Evolutionary conservation across 2,329 filamentous ascomycete species (phyloP).

Genomic region (Botrytis tulipae): DNA sequence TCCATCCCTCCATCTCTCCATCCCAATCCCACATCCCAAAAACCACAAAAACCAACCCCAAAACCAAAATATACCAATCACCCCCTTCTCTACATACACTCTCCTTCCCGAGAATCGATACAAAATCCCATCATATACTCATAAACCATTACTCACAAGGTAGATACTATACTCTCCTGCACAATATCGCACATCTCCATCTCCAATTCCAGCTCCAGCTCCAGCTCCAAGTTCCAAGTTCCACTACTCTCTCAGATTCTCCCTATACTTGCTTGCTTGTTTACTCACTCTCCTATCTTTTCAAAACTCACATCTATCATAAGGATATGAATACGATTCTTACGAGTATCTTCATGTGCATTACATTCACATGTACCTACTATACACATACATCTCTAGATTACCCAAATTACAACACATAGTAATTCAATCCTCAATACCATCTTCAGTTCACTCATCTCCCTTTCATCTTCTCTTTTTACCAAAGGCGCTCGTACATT

Average conservation of each 20-base stretch:
- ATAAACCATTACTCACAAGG: not conserved
- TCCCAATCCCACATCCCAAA: not conserved
- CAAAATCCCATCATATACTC: not conserved
- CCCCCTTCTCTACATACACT: not conserved
- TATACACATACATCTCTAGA: not conserved
- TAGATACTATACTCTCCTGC: not conserved
- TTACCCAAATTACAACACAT: not conserved
- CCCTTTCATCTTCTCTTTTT: too few species aligned
- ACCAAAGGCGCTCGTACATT: fast-evolving
- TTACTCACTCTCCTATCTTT: not conserved
- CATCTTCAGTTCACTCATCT: too few species aligned
- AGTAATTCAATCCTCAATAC: too few species aligned
- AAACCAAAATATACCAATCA: fast-evolving
- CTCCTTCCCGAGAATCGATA: not conserved
- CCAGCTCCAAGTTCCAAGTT: not conserved
- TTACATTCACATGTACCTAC: not conserved
- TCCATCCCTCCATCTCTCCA: too few species aligned
- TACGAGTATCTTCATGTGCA: not conserved
- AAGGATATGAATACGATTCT: not conserved
- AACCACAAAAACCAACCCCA: not conserved
- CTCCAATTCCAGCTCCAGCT: not conserved
- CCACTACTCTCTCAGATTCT: not conserved
- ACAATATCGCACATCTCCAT: not conserved
- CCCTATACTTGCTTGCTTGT: not conserved
- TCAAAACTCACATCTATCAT: too few species aligned